Percentiles rank a stretch among this genome's conserved stretches.
These are phyloP conservation scores for Pseudohalonectria lignicola DNA, from an alignment of 2,329 filamentous ascomycete genomes.

Conservation along the genomic window DNA sequence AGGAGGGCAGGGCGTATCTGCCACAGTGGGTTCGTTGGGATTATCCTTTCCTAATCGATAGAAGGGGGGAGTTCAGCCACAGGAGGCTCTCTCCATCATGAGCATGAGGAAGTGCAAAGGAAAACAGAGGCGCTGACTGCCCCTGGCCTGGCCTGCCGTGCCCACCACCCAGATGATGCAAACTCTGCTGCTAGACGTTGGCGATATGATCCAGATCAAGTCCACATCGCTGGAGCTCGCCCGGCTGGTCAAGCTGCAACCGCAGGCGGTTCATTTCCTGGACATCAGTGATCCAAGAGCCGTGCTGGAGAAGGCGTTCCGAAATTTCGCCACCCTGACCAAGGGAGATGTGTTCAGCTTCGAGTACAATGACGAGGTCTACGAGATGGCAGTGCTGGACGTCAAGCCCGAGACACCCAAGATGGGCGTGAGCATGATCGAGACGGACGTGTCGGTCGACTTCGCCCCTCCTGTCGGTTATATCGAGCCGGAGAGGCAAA, in stretches of 20 bases:
- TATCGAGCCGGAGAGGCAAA: slow-evolving; percentile 64
- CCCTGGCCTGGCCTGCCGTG: too few species aligned
- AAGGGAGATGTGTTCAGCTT: slow-evolving; percentile 95
- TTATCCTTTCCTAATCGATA: too few species aligned
- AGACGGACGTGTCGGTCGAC: slow-evolving; percentile 93
- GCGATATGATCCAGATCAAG: slow-evolving; percentile 90
- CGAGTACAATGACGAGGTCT: slow-evolving; percentile 88
- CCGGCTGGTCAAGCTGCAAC: slow-evolving; percentile 90
- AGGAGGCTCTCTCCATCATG: neutral
- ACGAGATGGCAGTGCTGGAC: slow-evolving; percentile 86
- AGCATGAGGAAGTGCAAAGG: too few species aligned
- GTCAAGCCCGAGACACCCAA: slow-evolving; percentile 77
- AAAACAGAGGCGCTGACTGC: too few species aligned
- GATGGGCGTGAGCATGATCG: slow-evolving; percentile 85
- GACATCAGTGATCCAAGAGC: slow-evolving; percentile 97
- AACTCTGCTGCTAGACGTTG: slow-evolving; percentile 77
- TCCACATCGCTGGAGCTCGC: slow-evolving; percentile 87
- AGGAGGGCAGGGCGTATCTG: slow-evolving; percentile 92
- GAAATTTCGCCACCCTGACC: slow-evolving; percentile 88
- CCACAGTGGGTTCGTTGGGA: slow-evolving; percentile 69
- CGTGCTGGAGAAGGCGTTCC: slow-evolving; percentile 91
- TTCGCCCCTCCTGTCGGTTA: slow-evolving; percentile 93
- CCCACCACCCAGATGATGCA: slow-evolving; percentile 99
- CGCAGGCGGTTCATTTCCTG: slow-evolving; percentile 85
- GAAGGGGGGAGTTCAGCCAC: too few species aligned